Percentiles rank a stretch among this genome's conserved stretches.
These are phyloP conservation scores for Cordyceps militaris DNA, from an alignment of 2,329 filamentous ascomycete genomes.

Conservation along the genomic window DNA sequence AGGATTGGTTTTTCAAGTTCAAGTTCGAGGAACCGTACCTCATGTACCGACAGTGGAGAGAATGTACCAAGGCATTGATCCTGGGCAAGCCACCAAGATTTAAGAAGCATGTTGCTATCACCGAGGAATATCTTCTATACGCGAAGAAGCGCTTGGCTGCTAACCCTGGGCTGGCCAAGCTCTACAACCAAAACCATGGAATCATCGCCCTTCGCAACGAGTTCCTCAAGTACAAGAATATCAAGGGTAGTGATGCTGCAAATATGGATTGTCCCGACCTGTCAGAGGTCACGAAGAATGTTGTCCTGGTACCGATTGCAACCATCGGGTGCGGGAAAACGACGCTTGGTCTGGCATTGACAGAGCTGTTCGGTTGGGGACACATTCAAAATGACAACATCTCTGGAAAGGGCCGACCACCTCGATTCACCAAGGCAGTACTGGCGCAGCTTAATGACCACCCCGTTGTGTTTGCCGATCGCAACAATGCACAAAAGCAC, in stretches of 20 bases:
- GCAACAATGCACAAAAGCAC: constrained; percentile 86
- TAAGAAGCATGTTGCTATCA: constrained; percentile 85
- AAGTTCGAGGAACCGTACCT: constrained; percentile 99
- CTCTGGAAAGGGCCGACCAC: constrained; percentile 66
- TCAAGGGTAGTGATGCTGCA: constrained; percentile 86
- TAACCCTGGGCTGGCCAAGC: constrained; percentile 59
- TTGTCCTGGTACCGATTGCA: constrained; percentile 83
- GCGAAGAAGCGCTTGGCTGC: constrained; percentile 65
- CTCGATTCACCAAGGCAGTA: constrained; percentile 67
- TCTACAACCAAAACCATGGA: constrained; percentile 83
- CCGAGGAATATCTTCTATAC: constrained; percentile 81
- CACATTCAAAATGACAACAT: constrained; percentile 98
- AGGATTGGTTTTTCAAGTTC: constrained; percentile 99
- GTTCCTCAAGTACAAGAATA: constrained; percentile 74
- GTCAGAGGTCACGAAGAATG: constrained; percentile 53
- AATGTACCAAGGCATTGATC: constrained; percentile 90
- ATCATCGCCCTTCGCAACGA: constrained; percentile 88
- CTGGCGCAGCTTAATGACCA: constrained; percentile 56
- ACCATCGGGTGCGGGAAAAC: constrained; percentile 97
- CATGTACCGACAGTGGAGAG: constrained; percentile 98
- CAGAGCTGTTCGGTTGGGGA: constrained; percentile 81
- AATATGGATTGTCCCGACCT: constrained; percentile 56
- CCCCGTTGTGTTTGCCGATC: constrained; percentile 78
- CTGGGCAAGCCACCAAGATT: constrained; percentile 63
- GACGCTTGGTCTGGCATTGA: constrained; percentile 75